A percentile compares a stretch with the other conserved stretches of the same genome.
Conservation (phyloP, 2,329 filamentous ascomycete genomes). For the Aspergillus thermomutatus region DNA sequence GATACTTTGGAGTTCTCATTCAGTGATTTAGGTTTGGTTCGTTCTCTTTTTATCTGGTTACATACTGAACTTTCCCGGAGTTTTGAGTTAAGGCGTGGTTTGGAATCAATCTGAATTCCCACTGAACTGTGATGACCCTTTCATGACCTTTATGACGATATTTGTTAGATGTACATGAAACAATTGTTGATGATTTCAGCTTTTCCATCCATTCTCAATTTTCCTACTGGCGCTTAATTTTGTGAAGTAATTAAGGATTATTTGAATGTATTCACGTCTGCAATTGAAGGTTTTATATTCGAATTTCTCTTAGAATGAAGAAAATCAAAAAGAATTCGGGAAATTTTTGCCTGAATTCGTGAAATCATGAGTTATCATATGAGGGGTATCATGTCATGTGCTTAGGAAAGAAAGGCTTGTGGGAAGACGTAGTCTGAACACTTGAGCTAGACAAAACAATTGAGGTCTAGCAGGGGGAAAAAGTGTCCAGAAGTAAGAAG, state of each 20-base stretch:
- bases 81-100: conserved; percentile 23
- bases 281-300: background rate
- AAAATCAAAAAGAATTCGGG: background rate
- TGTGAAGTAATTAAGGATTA: conserved; percentile 14
- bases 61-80: conserved; percentile 18
- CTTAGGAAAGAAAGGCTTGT: background rate
- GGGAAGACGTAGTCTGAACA: background rate
- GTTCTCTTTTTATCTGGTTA: background rate
- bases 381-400: conserved; percentile 20
- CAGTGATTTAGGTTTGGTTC: background rate
- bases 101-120: conserved; percentile 24
- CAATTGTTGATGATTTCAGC: conserved; percentile 31
- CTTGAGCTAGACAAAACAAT: background rate
- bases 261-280: background rate
- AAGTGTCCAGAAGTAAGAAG: background rate
- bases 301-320: background rate
- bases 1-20: background rate
- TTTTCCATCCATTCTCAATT: conserved; percentile 18
- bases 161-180: conserved; percentile 40
- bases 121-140: conserved; percentile 29
- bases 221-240: conserved; percentile 15
- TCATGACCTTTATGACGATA: conserved; percentile 37
- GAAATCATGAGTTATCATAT: background rate
- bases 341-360: background rate
- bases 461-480: background rate